phyloP scores from a whole-genome alignment of 148 eudicot species.

The Polygonum maritimum region DNA sequence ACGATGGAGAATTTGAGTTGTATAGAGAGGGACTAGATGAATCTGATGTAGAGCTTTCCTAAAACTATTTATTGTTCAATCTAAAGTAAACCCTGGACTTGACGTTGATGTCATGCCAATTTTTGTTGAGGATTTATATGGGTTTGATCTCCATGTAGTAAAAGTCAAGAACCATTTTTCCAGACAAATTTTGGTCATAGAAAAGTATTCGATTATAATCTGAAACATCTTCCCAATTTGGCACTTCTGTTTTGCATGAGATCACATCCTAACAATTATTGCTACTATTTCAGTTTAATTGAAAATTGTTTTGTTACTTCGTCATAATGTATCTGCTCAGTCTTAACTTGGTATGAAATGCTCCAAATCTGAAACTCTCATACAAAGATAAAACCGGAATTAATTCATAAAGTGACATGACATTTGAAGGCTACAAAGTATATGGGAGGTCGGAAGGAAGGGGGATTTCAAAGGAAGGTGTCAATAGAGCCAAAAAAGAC shows the following conservation, averaged over 20 bases:
- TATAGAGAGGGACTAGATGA: slow-evolving; percentile 63
- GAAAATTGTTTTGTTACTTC: too few relatives aligned
- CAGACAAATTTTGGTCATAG: not conserved
- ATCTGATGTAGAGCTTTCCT: slow-evolving; percentile 52
- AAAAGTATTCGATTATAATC: not conserved
- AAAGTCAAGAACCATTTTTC: not conserved
- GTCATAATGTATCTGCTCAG: too few relatives aligned
- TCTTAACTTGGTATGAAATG: too few relatives aligned
- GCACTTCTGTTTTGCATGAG: not conserved
- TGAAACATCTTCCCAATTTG: not conserved
- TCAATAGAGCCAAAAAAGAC: too few relatives aligned
- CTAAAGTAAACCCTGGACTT: not conserved
- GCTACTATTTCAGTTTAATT: not conserved
- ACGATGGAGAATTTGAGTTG: slow-evolving; percentile 54
- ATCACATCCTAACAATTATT: not conserved
- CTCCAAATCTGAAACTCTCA: too few relatives aligned
- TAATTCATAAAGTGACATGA: too few relatives aligned
- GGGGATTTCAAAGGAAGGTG: too few relatives aligned
- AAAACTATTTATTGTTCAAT: not conserved
- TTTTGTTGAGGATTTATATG: not conserved
- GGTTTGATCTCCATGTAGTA: not conserved
- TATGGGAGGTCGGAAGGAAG: too few relatives aligned
- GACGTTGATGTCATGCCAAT: not conserved
- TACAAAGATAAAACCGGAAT: too few relatives aligned
- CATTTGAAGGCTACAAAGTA: too few relatives aligned